Evolutionary conservation across 2,329 filamentous ascomycete species (phyloP).

Genomic region (Aspergillus caelatus): DNA sequence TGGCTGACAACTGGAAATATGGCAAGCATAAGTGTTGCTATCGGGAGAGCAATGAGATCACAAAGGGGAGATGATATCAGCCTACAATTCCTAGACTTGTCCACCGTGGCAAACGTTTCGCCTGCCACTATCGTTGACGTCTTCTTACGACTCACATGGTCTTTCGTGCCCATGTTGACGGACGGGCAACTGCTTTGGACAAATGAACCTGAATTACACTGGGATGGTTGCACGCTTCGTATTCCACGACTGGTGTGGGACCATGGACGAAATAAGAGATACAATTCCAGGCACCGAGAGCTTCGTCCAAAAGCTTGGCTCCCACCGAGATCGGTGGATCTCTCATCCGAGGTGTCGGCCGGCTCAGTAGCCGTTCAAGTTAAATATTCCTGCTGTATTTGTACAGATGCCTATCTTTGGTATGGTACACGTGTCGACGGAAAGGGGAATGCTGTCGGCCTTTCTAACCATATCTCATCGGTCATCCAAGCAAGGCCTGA

Average conservation of each 20-base stretch:
- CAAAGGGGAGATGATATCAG: not conserved
- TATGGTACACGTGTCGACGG: not conserved
- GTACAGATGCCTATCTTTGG: not conserved
- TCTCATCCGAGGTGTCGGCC: too few species aligned
- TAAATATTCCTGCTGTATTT: not conserved
- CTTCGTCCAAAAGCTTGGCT: not conserved
- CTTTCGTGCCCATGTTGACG: not conserved
- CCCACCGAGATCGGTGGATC: not conserved
- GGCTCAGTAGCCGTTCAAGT: not conserved
- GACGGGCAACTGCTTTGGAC: not conserved
- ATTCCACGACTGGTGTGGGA: not conserved
- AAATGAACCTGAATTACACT: not conserved
- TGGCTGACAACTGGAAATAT: not conserved
- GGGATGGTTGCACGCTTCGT: not conserved
- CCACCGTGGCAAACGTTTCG: not conserved
- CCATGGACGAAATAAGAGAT: not conserved
- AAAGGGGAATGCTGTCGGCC: not conserved
- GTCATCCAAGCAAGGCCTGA: not conserved
- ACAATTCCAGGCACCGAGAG: not conserved
- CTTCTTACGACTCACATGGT: conserved; percentile 4
- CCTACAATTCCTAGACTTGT: not conserved
- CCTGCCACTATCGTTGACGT: not conserved
- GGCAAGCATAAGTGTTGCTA: not conserved
- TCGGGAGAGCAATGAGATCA: conserved; percentile 1
- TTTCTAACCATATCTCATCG: conserved; percentile 1